A percentile compares a stretch with the other conserved stretches of the same genome.
Conservation (phyloP, 2,329 filamentous ascomycete genomes). For the Pleomassaria siparia region DNA sequence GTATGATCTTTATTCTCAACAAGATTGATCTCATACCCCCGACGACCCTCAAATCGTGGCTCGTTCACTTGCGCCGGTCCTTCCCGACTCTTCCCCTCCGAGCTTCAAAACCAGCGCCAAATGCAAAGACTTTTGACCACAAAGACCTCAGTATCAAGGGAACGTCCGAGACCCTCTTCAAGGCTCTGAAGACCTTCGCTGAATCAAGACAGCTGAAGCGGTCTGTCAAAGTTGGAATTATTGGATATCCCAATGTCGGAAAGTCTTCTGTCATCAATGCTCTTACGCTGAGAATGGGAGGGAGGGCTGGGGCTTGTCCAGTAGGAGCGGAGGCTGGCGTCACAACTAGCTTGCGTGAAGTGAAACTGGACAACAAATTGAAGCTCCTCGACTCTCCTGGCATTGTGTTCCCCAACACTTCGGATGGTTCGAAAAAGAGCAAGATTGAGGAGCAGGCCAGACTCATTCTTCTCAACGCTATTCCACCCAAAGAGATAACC, state of each 20-base stretch:
- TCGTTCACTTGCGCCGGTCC: conserved; percentile 78
- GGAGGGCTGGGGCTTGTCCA: conserved; percentile 72
- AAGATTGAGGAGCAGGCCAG: conserved; percentile 76
- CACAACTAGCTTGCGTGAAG: conserved; percentile 81
- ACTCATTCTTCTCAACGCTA: conserved; percentile 83
- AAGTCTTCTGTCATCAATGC: conserved; percentile 98
- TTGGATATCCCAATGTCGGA: conserved; percentile 93
- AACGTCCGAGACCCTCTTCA: conserved; percentile 83
- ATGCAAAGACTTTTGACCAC: conserved; percentile 90
- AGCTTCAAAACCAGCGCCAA: conserved; percentile 77
- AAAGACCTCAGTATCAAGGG: conserved; percentile 83
- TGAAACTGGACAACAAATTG: conserved; percentile 93
- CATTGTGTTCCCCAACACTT: conserved; percentile 80
- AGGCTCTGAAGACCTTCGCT: conserved; percentile 85
- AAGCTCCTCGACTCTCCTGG: conserved; percentile 92
- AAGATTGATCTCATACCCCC: conserved; percentile 92
- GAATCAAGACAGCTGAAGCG: conserved; percentile 83
- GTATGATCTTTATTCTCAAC: conserved; percentile 89
- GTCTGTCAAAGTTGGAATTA: conserved; percentile 86
- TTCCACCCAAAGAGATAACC: conserved; percentile 91
- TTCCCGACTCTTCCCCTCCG: conserved; percentile 90
- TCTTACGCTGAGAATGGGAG: conserved; percentile 74
- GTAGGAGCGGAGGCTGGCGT: conserved; percentile 90
- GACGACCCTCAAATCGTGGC: conserved; percentile 79
- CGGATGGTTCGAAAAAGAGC: conserved; percentile 49